Percentiles rank a stretch among this genome's conserved stretches.
Evolutionary conservation across 2,329 filamentous ascomycete genomes (phyloP).

Genomic region (Ascochyta rabiei): DNA sequence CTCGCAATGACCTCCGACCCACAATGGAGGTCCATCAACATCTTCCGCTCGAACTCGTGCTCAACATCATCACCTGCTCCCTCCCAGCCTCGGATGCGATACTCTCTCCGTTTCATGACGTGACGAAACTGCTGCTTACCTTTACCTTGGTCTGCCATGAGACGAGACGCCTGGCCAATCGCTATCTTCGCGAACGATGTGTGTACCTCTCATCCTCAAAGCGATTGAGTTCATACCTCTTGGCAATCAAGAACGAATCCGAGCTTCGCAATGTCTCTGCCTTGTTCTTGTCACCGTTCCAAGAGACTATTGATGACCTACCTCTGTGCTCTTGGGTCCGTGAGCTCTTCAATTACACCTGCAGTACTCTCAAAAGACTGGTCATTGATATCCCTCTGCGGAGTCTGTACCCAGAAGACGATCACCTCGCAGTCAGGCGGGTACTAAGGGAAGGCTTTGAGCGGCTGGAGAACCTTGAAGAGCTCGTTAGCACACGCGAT

Average conservation of each 20-base stretch:
- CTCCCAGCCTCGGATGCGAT: constrained; percentile 25
- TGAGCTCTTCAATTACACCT: constrained; percentile 53
- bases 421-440: constrained; percentile 47
- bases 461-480: constrained; percentile 53
- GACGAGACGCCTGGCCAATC: constrained; percentile 51
- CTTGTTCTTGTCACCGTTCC: constrained; percentile 45
- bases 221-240: constrained; percentile 35
- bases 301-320: constrained; percentile 51
- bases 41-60: constrained; percentile 37
- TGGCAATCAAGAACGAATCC: constrained; percentile 22
- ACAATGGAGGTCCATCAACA: constrained; percentile 10
- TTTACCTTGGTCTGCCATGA: constrained; percentile 53
- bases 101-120: constrained; percentile 49
- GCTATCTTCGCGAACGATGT: constrained; percentile 55
- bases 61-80: constrained; percentile 35
- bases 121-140: constrained; percentile 54
- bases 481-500: constrained; percentile 57
- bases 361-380: constrained; percentile 52
- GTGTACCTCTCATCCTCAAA: constrained; percentile 51
- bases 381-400: constrained; percentile 58
- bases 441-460: constrained; percentile 56
- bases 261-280: constrained; percentile 43
- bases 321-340: constrained; percentile 51
- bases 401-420: constrained; percentile 52
- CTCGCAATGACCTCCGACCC: constrained; percentile 14